Conservation (phyloP, 768 basidiomycete genomes). For the Suillus placidus region DNA sequence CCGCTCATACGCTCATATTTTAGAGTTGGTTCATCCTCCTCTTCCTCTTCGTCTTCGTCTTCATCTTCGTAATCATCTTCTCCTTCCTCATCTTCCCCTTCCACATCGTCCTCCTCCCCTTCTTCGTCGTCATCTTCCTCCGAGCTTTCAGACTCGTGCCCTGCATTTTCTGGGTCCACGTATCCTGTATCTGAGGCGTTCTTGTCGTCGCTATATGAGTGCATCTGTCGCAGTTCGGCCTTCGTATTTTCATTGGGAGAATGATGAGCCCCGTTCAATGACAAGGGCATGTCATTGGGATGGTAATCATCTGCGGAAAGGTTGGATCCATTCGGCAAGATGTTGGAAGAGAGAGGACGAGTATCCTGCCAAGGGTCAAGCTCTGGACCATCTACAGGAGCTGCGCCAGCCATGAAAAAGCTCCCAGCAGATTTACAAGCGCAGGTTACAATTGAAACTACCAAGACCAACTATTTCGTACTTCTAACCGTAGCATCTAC, state of each 20-base stretch:
- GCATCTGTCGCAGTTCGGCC: background rate
- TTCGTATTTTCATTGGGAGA: conserved; percentile 24
- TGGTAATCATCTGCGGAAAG: background rate
- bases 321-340: background rate
- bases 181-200: conserved; percentile 14
- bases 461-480: background rate
- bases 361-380: conserved; percentile 1
- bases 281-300: background rate
- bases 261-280: background rate
- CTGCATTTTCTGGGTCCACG: conserved; percentile 14
- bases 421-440: background rate
- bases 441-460: background rate
- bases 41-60: conserved; percentile 51
- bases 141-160: conserved; percentile 3
- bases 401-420: background rate
- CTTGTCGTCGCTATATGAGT: background rate
- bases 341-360: background rate
- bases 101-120: conserved; percentile 26
- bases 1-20: conserved; percentile 89
- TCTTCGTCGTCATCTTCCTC: conserved; percentile 12
- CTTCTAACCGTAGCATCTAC: background rate
- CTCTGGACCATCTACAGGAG: background rate
- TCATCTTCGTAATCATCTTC: conserved; percentile 53
- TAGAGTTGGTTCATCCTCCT: conserved; percentile 88
- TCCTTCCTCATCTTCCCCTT: conserved; percentile 35